A percentile compares a stretch with the other conserved stretches of the same genome.
These are phyloP conservation scores for Starmerella sirachaensis DNA, from an alignment of 805 yeast species.

Conservation along the genomic window DNA sequence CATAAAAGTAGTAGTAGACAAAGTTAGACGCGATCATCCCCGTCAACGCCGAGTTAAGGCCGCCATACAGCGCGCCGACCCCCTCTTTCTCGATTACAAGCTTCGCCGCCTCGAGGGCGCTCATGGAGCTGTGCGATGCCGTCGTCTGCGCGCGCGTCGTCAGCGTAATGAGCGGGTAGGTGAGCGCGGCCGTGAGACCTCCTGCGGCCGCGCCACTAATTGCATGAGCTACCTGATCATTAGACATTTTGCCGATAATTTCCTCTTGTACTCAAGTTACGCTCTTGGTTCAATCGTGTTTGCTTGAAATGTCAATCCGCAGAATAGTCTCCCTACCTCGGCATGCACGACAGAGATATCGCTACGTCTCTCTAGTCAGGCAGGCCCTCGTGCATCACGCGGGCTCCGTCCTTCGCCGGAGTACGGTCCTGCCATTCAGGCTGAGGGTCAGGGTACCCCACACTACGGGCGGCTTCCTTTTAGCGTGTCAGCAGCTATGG, in stretches of 20 bases:
- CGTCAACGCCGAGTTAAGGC: constrained; percentile 73
- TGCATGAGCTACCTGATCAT: constrained; percentile 63
- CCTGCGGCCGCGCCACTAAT: constrained; percentile 92
- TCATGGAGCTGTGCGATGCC: constrained; percentile 19
- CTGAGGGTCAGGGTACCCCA: too few species aligned
- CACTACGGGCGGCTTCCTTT: too few species aligned
- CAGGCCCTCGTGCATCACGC: too few species aligned
- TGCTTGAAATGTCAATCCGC: too few species aligned
- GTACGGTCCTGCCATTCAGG: too few species aligned
- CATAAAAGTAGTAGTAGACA: constrained; percentile 84
- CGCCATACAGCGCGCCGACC: constrained; percentile 60
- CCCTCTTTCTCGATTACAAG: constrained; percentile 49
- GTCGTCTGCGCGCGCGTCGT: constrained; percentile 83
- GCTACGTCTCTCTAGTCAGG: too few species aligned
- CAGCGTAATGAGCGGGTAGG: constrained; percentile 79
- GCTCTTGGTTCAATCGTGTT: neutral
- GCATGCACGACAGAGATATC: too few species aligned
- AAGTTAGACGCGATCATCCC: constrained; percentile 82
- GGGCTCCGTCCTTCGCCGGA: too few species aligned
- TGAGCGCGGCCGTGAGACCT: constrained; percentile 70
- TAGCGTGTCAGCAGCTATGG: too few species aligned
- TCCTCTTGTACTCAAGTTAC: neutral
- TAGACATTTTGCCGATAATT: constrained; percentile 17
- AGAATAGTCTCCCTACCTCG: too few species aligned
- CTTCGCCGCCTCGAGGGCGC: constrained; percentile 33